Evolutionary conservation across 2,329 filamentous ascomycete species (phyloP).

Genomic region (Trichoderma simmonsii): DNA sequence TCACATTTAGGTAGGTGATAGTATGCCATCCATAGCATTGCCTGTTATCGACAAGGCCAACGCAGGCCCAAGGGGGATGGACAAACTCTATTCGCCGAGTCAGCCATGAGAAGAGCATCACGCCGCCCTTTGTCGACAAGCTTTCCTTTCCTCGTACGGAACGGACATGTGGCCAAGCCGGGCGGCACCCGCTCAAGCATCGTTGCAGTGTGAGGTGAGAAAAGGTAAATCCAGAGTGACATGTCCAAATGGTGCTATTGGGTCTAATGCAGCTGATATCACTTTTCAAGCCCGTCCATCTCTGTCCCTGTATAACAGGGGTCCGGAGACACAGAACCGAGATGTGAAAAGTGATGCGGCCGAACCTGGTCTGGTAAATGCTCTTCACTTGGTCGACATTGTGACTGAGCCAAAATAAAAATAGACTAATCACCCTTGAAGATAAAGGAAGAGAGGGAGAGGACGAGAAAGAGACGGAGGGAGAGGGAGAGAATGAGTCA

Average conservation of each 20-base stretch:
- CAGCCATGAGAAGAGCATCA: background rate
- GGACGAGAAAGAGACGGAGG: background rate
- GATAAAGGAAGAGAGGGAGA: background rate
- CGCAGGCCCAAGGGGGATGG: background rate
- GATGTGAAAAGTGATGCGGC: background rate
- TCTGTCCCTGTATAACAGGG: background rate
- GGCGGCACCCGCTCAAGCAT: background rate
- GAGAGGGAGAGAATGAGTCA: background rate
- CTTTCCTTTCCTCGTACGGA: background rate
- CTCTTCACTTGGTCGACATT: background rate
- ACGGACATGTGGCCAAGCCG: background rate
- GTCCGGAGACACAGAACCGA: slow-evolving; percentile 3
- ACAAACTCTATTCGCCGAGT: slow-evolving; percentile 1
- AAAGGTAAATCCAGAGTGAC: slow-evolving; percentile 2
- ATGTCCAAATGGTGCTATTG: slow-evolving; percentile 1
- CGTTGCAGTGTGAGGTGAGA: background rate
- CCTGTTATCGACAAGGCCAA: background rate
- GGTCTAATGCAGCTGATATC: slow-evolving; percentile 2
- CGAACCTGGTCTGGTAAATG: background rate
- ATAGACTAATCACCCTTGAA: background rate
- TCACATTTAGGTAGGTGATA: background rate
- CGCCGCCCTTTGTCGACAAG: background rate
- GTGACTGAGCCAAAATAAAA: background rate
- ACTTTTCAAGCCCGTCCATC: background rate
- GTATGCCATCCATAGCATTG: background rate